Evolutionary conservation across 768 basidiomycete genomes (phyloP).

Genomic region (Leucosporidium yakuticum): DNA sequence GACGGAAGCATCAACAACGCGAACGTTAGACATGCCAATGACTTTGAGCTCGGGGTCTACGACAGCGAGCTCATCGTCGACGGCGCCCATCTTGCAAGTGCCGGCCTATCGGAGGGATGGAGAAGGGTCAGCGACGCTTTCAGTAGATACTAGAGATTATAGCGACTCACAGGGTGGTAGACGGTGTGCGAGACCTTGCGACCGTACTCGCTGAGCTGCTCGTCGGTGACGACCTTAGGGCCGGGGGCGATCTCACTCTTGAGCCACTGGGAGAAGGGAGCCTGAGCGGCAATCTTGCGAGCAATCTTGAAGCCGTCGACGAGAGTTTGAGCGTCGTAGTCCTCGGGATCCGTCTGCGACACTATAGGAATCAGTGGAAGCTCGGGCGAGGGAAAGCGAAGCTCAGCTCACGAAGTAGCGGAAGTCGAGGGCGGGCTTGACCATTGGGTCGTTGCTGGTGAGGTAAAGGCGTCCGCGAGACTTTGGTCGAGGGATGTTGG

Average conservation of each 20-base stretch:
- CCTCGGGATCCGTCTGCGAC: slow-evolving; percentile 4
- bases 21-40: slow-evolving; percentile 10
- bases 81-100: slow-evolving; percentile 21
- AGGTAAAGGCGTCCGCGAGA: slow-evolving; percentile 19
- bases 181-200: slow-evolving; percentile 11
- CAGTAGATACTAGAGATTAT: neutral
- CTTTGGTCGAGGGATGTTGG: slow-evolving; percentile 15
- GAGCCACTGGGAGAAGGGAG: slow-evolving; percentile 6
- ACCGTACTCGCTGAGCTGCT: slow-evolving; percentile 15
- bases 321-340: slow-evolving; percentile 7
- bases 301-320: slow-evolving; percentile 18
- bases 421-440: slow-evolving; percentile 20
- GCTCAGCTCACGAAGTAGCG: slow-evolving; percentile 10
- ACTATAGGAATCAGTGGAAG: neutral
- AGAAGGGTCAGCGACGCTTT: neutral
- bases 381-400: too few relatives aligned
- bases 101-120: neutral
- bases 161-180: slow-evolving; percentile 14
- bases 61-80: slow-evolving; percentile 6
- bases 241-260: slow-evolving; percentile 6
- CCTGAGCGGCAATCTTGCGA: slow-evolving; percentile 9
- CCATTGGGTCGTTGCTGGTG: slow-evolving; percentile 13
- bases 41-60: slow-evolving; percentile 15
- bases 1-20: slow-evolving; percentile 15
- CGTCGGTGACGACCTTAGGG: neutral